Evolutionary conservation across 441 rosid species (phyloP).

Genomic region (Omphalea diandra): DNA sequence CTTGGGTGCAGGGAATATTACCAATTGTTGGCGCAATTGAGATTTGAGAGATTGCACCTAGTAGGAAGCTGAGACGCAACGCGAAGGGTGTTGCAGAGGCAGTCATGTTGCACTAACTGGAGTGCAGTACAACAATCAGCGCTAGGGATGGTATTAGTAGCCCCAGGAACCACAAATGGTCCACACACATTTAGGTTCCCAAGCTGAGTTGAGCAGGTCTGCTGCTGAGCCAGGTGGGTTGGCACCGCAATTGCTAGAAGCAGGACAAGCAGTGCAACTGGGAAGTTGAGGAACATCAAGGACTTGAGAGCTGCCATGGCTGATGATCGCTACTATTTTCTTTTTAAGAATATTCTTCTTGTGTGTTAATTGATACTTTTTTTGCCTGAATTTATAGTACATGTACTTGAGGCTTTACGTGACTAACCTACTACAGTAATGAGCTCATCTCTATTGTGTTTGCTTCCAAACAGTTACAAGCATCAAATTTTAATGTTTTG

Average conservation of each 20-base stretch:
- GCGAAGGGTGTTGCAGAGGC: constrained; percentile 60
- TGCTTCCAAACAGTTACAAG: not conserved
- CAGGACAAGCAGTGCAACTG: not conserved
- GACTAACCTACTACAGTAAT: not conserved
- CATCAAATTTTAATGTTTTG: not conserved
- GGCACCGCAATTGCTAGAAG: not conserved
- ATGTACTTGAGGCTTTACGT: not conserved
- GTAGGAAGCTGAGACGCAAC: constrained; percentile 53
- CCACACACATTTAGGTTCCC: constrained; percentile 29
- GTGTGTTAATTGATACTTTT: not conserved
- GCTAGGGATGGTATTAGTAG: constrained; percentile 22
- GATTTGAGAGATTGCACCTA: constrained; percentile 45
- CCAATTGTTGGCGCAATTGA: constrained; percentile 28
- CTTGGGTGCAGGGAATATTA: not conserved
- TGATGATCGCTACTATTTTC: not conserved
- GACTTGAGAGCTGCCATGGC: not conserved
- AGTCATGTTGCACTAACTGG: constrained; percentile 39
- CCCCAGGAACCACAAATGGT: constrained; percentile 53
- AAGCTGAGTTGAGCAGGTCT: not conserved
- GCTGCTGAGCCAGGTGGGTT: not conserved
- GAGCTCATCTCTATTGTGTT: not conserved
- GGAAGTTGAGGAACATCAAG: not conserved
- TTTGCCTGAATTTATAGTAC: not conserved
- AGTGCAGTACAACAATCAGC: constrained; percentile 45
- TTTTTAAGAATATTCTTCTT: not conserved